These are phyloP conservation scores for Globisporangium barbulae DNA, from an alignment of 352 stramenopile species.

Conservation along the genomic window DNA sequence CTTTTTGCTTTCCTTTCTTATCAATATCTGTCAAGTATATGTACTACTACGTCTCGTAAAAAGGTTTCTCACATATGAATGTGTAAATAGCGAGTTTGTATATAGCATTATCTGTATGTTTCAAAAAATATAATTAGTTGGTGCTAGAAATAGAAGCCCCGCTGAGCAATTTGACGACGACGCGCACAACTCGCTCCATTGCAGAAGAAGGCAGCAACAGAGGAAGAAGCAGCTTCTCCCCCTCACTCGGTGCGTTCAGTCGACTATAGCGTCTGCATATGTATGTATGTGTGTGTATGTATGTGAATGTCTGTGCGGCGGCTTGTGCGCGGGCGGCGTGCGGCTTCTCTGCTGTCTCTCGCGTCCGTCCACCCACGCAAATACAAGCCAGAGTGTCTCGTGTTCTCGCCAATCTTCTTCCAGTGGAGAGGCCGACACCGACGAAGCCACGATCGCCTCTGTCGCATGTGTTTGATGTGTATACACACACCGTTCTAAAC, in stretches of 20 bases:
- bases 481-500: not conserved
- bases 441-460: not conserved
- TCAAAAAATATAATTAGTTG: not conserved
- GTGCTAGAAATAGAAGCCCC: not conserved
- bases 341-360: not conserved
- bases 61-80: not conserved
- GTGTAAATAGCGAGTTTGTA: not conserved
- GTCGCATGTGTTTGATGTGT: not conserved
- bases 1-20: not conserved
- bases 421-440: not conserved
- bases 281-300: not conserved
- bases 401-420: not conserved
- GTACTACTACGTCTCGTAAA: not conserved
- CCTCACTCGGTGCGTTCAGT: not conserved
- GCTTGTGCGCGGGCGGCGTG: not conserved
- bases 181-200: not conserved
- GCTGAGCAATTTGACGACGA: not conserved
- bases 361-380: not conserved
- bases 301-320: not conserved
- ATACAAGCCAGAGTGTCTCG: not conserved
- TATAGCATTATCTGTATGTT: not conserved
- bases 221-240: not conserved
- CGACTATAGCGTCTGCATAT: not conserved
- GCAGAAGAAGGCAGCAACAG: not conserved
- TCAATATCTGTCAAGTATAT: not conserved